These are phyloP conservation scores for Bipolaris zeicola DNA, from an alignment of 2,329 filamentous ascomycete genomes.

Conservation along the genomic window DNA sequence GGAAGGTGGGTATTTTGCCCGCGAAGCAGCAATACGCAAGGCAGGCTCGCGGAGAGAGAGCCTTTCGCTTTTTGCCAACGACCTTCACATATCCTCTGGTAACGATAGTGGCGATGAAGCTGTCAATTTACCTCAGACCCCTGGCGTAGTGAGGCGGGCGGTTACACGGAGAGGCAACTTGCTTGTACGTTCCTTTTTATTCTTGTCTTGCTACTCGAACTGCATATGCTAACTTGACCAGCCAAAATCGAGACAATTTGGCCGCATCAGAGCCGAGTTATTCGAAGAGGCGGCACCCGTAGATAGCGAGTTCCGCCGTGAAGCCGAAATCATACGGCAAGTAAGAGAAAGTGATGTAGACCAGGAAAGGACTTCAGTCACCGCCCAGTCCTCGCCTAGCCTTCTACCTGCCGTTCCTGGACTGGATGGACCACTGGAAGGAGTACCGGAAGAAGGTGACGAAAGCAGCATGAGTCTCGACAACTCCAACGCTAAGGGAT, in stretches of 20 bases:
- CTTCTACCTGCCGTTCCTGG: conserved; percentile 63
- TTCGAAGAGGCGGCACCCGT: conserved; percentile 86
- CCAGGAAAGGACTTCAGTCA: conserved; percentile 57
- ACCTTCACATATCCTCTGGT: conserved; percentile 78
- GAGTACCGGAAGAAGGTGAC: conserved; percentile 67
- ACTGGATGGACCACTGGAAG: conserved; percentile 65
- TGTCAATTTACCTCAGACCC: conserved; percentile 57
- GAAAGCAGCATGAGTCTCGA: conserved; percentile 63
- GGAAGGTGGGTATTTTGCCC: conserved; percentile 60
- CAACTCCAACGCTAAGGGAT: conserved; percentile 47
- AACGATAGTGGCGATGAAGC: conserved; percentile 79
- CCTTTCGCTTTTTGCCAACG: conserved; percentile 87
- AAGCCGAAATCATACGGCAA: conserved; percentile 94
- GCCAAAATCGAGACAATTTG: conserved; percentile 97
- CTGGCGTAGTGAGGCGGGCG: conserved; percentile 78
- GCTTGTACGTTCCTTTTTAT: conserved; percentile 63
- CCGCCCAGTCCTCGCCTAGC: conserved; percentile 71
- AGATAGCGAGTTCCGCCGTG: conserved; percentile 85
- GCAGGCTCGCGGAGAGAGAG: conserved; percentile 75
- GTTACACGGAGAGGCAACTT: conserved; percentile 90
- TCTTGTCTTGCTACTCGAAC: background rate
- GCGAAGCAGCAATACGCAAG: conserved; percentile 56
- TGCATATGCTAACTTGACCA: conserved; percentile 47
- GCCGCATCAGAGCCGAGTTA: conserved; percentile 86
- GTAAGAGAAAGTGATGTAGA: conserved; percentile 87